phyloP scores from a whole-genome alignment of 2,329 filamentous ascomycete species.

The Sporothrix pallida region DNA sequence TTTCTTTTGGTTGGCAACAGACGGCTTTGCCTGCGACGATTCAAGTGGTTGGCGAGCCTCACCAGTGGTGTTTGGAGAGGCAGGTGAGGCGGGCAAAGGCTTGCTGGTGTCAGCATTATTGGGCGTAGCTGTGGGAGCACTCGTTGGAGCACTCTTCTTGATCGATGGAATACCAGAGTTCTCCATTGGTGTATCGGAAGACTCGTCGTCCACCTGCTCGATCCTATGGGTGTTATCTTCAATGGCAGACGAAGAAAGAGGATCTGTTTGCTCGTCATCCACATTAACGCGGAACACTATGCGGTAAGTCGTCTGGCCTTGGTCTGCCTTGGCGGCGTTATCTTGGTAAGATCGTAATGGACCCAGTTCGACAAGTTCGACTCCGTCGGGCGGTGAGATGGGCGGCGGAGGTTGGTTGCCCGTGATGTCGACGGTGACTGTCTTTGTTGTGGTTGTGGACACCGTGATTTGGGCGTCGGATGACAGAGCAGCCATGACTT shows the following conservation, averaged over 20 bases:
- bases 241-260: not conserved
- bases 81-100: not conserved
- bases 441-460: constrained; percentile 65
- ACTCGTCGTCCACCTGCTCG: constrained; percentile 43
- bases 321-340: constrained; percentile 37
- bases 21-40: constrained; percentile 3
- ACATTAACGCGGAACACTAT: constrained; percentile 60
- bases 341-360: constrained; percentile 38
- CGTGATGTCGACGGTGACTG: constrained; percentile 67
- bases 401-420: constrained; percentile 58
- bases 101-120: not conserved
- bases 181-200: constrained; percentile 34
- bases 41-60: constrained; percentile 32
- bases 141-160: not conserved
- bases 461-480: constrained; percentile 64
- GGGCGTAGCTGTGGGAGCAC: not conserved
- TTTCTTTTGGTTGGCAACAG: constrained; percentile 56
- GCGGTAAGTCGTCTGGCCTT: constrained; percentile 51
- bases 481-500: constrained; percentile 61
- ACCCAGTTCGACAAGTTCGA: constrained; percentile 63
- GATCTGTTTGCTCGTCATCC: not conserved
- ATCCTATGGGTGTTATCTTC: constrained; percentile 24
- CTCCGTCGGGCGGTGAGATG: constrained; percentile 61
- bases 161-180: not conserved
- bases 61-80: too few relatives aligned